Conservation (phyloP, 495 filamentous ascomycete species). For the Pyrenula aspistea region DNA sequence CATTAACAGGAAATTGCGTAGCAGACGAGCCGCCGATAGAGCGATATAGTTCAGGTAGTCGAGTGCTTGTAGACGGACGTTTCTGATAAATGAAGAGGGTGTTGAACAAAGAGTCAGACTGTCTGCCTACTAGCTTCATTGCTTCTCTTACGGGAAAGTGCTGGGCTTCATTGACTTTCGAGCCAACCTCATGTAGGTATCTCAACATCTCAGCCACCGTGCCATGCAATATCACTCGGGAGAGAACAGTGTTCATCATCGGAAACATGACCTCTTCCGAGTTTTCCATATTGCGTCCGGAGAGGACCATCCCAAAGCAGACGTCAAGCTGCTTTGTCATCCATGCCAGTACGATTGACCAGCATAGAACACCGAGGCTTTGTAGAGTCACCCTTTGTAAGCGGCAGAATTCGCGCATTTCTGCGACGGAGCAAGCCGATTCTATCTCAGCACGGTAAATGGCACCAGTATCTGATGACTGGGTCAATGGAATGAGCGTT, state of each 20-base stretch:
- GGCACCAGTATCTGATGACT: background rate
- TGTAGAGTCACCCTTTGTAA: slow-evolving; percentile 47
- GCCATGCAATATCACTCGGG: slow-evolving; percentile 54
- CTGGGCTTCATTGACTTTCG: slow-evolving; percentile 45
- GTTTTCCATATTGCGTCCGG: slow-evolving; percentile 49
- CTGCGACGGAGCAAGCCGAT: slow-evolving; percentile 21
- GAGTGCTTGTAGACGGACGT: slow-evolving; percentile 2
- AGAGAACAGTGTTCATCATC: slow-evolving; percentile 64
- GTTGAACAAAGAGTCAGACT: slow-evolving; percentile 37
- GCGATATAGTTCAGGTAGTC: slow-evolving; percentile 25
- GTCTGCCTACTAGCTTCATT: slow-evolving; percentile 10
- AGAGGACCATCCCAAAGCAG: slow-evolving; percentile 58
- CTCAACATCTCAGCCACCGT: slow-evolving; percentile 42
- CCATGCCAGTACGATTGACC: slow-evolving; percentile 48
- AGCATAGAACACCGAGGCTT: slow-evolving; percentile 52
- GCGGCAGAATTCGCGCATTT: slow-evolving; percentile 41
- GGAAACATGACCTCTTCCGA: slow-evolving; percentile 55
- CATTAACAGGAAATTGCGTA: slow-evolving; percentile 68
- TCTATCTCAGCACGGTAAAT: slow-evolving; percentile 32
- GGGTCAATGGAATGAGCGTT: background rate
- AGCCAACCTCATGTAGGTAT: slow-evolving; percentile 43
- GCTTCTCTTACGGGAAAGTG: slow-evolving; percentile 55
- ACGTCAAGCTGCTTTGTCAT: slow-evolving; percentile 46
- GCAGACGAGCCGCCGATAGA: slow-evolving; percentile 47
- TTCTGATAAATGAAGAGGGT: slow-evolving; percentile 62